Conservation (phyloP, 352 stramenopile species). For the Pythium vanterpoolii region DNA sequence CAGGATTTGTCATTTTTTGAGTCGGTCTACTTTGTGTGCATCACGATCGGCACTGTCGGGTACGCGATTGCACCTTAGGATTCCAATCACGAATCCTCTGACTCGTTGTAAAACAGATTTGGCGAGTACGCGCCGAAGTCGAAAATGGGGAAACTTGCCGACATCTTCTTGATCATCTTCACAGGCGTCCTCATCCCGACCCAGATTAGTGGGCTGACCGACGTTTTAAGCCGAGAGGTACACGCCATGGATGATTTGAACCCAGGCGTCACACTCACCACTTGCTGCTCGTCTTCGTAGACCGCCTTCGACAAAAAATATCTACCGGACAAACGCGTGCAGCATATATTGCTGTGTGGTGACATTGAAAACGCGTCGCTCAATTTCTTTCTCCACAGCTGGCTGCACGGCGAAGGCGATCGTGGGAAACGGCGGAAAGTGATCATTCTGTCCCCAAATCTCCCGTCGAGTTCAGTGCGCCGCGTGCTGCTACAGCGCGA, state of each 20-base stretch:
- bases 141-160: slow-evolving; percentile 55
- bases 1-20: slow-evolving; percentile 75
- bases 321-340: slow-evolving; percentile 46
- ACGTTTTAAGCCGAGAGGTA: slow-evolving; percentile 70
- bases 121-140: slow-evolving; percentile 71
- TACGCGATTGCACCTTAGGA: slow-evolving; percentile 20
- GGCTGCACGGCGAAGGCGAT: slow-evolving; percentile 67
- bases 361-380: slow-evolving; percentile 70
- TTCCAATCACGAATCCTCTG: background rate
- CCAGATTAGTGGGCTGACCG: slow-evolving; percentile 64
- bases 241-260: background rate
- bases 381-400: slow-evolving; percentile 78
- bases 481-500: slow-evolving; percentile 63
- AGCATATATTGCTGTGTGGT: slow-evolving; percentile 77
- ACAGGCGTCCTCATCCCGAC: slow-evolving; percentile 63
- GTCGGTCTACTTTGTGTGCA: slow-evolving; percentile 81
- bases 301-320: slow-evolving; percentile 83
- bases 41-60: slow-evolving; percentile 81
- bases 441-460: slow-evolving; percentile 60
- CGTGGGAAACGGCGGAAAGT: slow-evolving; percentile 52
- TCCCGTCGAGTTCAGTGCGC: slow-evolving; percentile 55
- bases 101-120: slow-evolving; percentile 32
- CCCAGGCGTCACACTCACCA: background rate
- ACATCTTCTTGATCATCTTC: slow-evolving; percentile 72
- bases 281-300: slow-evolving; percentile 29